These are phyloP conservation scores for Kwoniella dejecticola DNA, from an alignment of 768 basidiomycete genomes.

Conservation along the genomic window DNA sequence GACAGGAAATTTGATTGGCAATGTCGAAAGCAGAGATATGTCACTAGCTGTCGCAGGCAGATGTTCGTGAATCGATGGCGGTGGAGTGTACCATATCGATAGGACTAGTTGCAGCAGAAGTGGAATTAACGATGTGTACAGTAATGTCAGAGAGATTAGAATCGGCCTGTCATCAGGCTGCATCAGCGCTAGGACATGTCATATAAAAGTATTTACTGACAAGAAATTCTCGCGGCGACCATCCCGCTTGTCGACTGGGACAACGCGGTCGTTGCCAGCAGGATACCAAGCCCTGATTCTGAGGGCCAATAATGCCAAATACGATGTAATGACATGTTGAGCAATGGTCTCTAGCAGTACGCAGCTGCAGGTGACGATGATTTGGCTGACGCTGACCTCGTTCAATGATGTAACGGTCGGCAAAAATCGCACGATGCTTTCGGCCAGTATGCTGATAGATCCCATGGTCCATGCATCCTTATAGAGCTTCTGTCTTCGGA, in stretches of 20 bases:
- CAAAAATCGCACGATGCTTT: constrained; percentile 14
- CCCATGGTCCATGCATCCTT: constrained; percentile 6
- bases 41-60: background rate
- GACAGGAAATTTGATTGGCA: background rate
- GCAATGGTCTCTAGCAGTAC: constrained; percentile 27
- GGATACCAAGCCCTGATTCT: constrained; percentile 36
- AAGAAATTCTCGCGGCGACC: constrained; percentile 45
- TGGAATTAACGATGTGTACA: constrained; percentile 50
- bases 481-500: background rate
- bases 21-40: background rate
- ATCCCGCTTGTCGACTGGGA: constrained; percentile 17
- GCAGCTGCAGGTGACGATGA: background rate
- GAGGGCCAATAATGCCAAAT: constrained; percentile 24
- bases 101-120: constrained; percentile 52
- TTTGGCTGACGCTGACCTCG: background rate
- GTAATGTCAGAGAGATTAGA: constrained; percentile 49
- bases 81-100: constrained; percentile 46
- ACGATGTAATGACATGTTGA: constrained; percentile 34
- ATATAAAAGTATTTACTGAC: constrained; percentile 29
- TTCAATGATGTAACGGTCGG: background rate
- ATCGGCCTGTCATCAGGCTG: constrained; percentile 22
- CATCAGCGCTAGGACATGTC: background rate
- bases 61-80: constrained; percentile 3
- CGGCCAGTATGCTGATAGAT: constrained; percentile 16
- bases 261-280: background rate